phyloP scores from a whole-genome alignment of 2,329 filamentous ascomycete genomes.

The Penicillium janthinellum region DNA sequence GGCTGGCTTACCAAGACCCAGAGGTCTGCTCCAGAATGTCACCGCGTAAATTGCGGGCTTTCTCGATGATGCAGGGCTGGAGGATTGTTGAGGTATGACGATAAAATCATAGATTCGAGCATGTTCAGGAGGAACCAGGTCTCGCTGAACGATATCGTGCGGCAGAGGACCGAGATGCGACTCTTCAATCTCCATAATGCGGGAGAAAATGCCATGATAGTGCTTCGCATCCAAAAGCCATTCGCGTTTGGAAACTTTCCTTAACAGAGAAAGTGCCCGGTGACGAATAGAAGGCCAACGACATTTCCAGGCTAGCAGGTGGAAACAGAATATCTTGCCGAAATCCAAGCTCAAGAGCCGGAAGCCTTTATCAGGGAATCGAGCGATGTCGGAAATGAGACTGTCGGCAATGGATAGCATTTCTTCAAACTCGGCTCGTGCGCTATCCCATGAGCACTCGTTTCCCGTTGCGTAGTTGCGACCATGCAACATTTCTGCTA shows the following conservation, averaged over 20 bases:
- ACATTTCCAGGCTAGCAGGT: constrained; percentile 26
- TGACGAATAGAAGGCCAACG: constrained; percentile 25
- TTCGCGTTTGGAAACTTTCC: constrained; percentile 17
- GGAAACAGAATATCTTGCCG: constrained; percentile 22
- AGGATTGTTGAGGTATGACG: neutral
- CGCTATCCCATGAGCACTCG: constrained; percentile 18
- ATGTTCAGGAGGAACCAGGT: constrained; percentile 12
- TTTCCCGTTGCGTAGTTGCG: constrained; percentile 7
- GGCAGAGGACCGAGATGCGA: neutral
- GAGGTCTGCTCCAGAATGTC: constrained; percentile 15
- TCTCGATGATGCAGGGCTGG: neutral
- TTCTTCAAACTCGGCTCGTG: constrained; percentile 12
- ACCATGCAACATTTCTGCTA: constrained; percentile 7
- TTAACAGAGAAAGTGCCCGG: constrained; percentile 16
- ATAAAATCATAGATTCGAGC: constrained; percentile 19
- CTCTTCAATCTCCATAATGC: constrained; percentile 23
- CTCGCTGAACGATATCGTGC: neutral
- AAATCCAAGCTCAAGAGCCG: constrained; percentile 19
- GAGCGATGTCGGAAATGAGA: constrained; percentile 7
- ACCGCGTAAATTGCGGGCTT: constrained; percentile 7
- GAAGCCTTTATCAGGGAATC: constrained; percentile 13
- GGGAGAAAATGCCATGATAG: constrained; percentile 21
- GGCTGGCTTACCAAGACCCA: constrained; percentile 4
- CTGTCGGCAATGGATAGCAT: constrained; percentile 8
- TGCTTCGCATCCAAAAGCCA: constrained; percentile 17